Conservation (phyloP, 768 basidiomycete genomes). For the Tricholoma terreum region DNA sequence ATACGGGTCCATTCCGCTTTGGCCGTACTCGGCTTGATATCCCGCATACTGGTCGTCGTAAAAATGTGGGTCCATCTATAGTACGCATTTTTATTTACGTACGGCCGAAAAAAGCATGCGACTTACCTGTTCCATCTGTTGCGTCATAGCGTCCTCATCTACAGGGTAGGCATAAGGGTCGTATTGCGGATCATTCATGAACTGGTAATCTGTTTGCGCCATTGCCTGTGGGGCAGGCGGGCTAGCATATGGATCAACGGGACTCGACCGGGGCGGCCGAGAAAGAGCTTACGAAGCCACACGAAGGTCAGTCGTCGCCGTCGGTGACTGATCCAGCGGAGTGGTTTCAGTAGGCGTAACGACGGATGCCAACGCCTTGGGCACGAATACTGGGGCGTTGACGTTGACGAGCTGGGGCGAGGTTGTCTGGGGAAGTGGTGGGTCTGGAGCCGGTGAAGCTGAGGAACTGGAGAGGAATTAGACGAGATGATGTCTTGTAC, state of each 20-base stretch:
- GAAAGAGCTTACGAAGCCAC: conserved; percentile 17
- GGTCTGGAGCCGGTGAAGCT: not conserved
- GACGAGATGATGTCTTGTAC: conserved; percentile 5
- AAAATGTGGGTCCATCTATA: conserved; percentile 28
- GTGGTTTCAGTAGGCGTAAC: conserved; percentile 26
- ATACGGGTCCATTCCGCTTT: conserved; percentile 36
- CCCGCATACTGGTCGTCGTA: conserved; percentile 29
- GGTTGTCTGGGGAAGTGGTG: not conserved
- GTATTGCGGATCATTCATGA: conserved; percentile 18
- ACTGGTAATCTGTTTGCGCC: conserved; percentile 16
- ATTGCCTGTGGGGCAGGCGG: conserved; percentile 11
- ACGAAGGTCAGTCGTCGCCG: conserved; percentile 3
- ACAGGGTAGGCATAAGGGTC: conserved; percentile 24
- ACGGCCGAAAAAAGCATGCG: not conserved
- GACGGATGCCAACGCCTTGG: conserved; percentile 45
- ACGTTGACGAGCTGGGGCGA: conserved; percentile 37
- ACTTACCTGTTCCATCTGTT: conserved; percentile 33
- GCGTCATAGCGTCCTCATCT: conserved; percentile 22
- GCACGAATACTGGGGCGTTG: conserved; percentile 84
- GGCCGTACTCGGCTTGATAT: conserved; percentile 36
- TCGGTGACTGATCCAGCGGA: conserved; percentile 23
- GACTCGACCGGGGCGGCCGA: not conserved
- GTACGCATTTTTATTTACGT: not conserved
- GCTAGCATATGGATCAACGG: conserved; percentile 12
- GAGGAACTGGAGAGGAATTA: conserved; percentile 11